Evolutionary conservation across 2,329 filamentous ascomycete genomes (phyloP).

Genomic region (Beauveria scarabaeidicola): DNA sequence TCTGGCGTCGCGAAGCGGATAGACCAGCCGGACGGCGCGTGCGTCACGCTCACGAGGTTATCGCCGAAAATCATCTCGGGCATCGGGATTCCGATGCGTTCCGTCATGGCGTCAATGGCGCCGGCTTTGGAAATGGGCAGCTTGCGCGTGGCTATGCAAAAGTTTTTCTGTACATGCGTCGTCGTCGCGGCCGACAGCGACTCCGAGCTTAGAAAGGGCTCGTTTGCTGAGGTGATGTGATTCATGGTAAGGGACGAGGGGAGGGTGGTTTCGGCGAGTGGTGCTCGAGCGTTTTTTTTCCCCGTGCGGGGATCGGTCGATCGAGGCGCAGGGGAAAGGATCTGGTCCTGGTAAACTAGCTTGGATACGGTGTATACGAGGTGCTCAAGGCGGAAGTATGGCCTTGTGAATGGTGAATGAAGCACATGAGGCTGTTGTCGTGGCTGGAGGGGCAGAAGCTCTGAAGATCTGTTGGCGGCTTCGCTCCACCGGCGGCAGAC

Average conservation of each 20-base stretch:
- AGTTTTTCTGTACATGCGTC: constrained; percentile 52
- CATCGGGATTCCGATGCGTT: constrained; percentile 71
- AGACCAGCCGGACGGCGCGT: constrained; percentile 66
- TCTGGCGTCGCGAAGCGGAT: constrained; percentile 78
- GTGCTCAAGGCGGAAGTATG: too few relatives aligned
- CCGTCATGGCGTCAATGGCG: constrained; percentile 79
- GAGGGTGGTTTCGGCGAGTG: not conserved
- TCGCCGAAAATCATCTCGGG: constrained; percentile 99
- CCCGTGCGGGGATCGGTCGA: not conserved
- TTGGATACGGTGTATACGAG: too few relatives aligned
- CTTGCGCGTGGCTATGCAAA: constrained; percentile 75
- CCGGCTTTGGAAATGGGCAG: constrained; percentile 88
- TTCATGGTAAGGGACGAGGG: constrained; percentile 26
- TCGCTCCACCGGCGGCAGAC: too few relatives aligned
- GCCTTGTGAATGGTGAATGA: too few relatives aligned
- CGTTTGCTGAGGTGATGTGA: constrained; percentile 33
- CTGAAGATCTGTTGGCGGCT: not conserved
- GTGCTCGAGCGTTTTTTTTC: not conserved
- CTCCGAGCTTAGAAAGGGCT: constrained; percentile 46
- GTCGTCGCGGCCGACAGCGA: constrained; percentile 46
- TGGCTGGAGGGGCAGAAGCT: not conserved
- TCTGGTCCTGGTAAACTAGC: too few relatives aligned
- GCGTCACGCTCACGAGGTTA: constrained; percentile 70
- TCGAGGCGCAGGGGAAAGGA: too few relatives aligned
- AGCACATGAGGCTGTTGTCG: not conserved